phyloP scores from a whole-genome alignment of 345 rosid species.

The Mangifera indica region DNA sequence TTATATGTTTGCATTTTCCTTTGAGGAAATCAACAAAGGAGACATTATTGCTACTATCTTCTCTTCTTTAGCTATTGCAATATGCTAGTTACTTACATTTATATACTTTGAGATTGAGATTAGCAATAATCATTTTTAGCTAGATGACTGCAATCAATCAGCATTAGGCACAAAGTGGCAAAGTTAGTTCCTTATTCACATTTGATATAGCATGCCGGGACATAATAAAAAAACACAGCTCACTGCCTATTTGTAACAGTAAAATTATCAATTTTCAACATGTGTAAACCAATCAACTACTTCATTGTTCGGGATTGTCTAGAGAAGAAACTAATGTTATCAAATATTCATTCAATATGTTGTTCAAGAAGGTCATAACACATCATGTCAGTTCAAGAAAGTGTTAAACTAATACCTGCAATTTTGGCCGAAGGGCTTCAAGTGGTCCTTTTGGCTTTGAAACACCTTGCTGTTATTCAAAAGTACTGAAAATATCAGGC shows the following conservation, averaged over 20 bases:
- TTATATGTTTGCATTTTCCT: no score
- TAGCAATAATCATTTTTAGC: neutral
- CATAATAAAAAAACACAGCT: neutral
- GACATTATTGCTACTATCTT: no score
- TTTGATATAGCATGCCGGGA: neutral
- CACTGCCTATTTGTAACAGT: neutral
- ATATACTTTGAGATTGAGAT: neutral
- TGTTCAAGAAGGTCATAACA: neutral
- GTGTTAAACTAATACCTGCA: conserved; percentile 55
- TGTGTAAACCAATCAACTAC: neutral
- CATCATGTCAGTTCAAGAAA: neutral
- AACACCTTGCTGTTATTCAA: conserved; percentile 81
- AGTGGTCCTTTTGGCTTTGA: conserved; percentile 98
- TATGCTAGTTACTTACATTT: neutral
- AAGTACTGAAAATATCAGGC: conserved; percentile 15
- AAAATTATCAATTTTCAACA: neutral
- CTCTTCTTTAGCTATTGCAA: neutral
- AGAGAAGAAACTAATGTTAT: neutral
- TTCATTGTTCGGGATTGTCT: neutral
- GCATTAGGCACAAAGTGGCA: neutral
- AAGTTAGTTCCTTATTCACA: neutral
- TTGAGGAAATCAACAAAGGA: no score
- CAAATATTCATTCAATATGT: neutral
- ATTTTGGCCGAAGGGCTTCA: conserved; percentile 97
- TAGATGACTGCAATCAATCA: neutral